phyloP scores from a whole-genome alignment of 2,329 filamentous ascomycete species.

The Monilinia fructicola region DNA sequence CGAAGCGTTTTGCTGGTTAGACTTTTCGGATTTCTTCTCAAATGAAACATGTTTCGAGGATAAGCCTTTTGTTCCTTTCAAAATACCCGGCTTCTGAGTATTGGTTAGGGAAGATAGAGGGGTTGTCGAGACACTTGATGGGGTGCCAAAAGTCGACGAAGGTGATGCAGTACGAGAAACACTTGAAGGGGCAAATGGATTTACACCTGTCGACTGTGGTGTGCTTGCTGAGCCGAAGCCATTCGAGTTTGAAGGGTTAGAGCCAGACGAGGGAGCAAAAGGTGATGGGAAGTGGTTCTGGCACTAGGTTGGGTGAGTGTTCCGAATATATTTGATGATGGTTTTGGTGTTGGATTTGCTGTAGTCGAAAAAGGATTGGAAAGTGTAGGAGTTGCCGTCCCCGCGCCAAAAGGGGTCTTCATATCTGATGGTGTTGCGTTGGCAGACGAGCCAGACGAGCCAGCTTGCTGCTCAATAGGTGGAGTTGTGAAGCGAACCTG shows the following conservation, averaged over 20 bases:
- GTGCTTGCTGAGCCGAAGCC: conserved; percentile 24
- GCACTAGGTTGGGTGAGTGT: conserved; percentile 10
- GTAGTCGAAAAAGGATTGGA: conserved; percentile 29
- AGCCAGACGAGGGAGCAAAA: conserved; percentile 3
- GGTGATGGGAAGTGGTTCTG: conserved; percentile 18
- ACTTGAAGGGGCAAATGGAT: conserved; percentile 24
- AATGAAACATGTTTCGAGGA: conserved; percentile 11
- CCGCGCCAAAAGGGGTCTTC: conserved; percentile 10
- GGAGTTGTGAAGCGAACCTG: conserved; percentile 34
- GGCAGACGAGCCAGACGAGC: conserved; percentile 4
- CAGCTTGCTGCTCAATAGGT: conserved; percentile 13
- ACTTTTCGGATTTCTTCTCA: conserved; percentile 4
- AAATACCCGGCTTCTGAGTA: background rate
- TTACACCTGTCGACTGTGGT: conserved; percentile 10
- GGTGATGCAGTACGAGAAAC: background rate
- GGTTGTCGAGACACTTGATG: conserved; percentile 15
- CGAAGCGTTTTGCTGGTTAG: conserved; percentile 6
- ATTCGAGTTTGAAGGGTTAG: conserved; percentile 9
- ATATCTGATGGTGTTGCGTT: conserved; percentile 15
- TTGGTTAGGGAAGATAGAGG: conserved; percentile 15
- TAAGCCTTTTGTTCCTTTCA: conserved; percentile 3
- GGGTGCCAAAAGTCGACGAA: conserved; percentile 11
- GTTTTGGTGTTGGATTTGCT: conserved; percentile 11
- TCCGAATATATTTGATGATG: conserved; percentile 16
- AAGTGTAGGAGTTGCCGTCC: conserved; percentile 6